Percentiles rank a stretch among this genome's conserved stretches.
phyloP scores from a whole-genome alignment of 495 filamentous ascomycete genomes.

The Xylaria castorea region DNA sequence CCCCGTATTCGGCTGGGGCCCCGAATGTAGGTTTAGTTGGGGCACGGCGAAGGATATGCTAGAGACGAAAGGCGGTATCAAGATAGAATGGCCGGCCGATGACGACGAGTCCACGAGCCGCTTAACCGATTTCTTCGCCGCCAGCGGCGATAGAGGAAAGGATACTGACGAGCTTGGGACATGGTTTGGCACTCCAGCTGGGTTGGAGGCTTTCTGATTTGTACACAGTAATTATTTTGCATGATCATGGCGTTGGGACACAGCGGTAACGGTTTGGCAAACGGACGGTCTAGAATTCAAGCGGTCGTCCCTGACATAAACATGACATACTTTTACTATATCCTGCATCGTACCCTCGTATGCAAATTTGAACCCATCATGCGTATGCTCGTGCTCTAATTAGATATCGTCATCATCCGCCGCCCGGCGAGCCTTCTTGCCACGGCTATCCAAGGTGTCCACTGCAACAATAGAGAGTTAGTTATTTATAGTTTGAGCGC shows the following conservation, averaged over 20 bases:
- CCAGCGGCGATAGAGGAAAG: slow-evolving; percentile 45
- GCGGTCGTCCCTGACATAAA: slow-evolving; percentile 24
- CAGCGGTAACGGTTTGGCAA: slow-evolving; percentile 12
- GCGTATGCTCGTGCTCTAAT: slow-evolving; percentile 20
- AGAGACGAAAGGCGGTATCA: slow-evolving; percentile 66
- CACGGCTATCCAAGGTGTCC: slow-evolving; percentile 65
- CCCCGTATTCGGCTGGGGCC: slow-evolving; percentile 93
- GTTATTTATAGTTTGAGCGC: background rate
- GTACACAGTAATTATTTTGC: slow-evolving; percentile 30
- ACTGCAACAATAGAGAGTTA: slow-evolving; percentile 33
- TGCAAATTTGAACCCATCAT: slow-evolving; percentile 45
- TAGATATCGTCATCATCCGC: slow-evolving; percentile 57
- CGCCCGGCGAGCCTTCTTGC: slow-evolving; percentile 54
- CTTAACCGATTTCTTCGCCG: slow-evolving; percentile 76
- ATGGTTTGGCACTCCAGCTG: slow-evolving; percentile 69
- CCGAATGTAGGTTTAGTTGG: slow-evolving; percentile 93
- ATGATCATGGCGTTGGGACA: slow-evolving; percentile 19
- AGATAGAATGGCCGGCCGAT: slow-evolving; percentile 84
- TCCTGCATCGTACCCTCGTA: slow-evolving; percentile 41
- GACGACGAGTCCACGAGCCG: slow-evolving; percentile 68
- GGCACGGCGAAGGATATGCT: slow-evolving; percentile 92
- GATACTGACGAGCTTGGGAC: slow-evolving; percentile 61
- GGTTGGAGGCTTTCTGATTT: slow-evolving; percentile 63
- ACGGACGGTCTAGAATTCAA: slow-evolving; percentile 23
- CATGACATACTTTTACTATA: slow-evolving; percentile 36